phyloP scores from a whole-genome alignment of 805 yeast genomes.

The Tanozyma kutaoensis region DNA sequence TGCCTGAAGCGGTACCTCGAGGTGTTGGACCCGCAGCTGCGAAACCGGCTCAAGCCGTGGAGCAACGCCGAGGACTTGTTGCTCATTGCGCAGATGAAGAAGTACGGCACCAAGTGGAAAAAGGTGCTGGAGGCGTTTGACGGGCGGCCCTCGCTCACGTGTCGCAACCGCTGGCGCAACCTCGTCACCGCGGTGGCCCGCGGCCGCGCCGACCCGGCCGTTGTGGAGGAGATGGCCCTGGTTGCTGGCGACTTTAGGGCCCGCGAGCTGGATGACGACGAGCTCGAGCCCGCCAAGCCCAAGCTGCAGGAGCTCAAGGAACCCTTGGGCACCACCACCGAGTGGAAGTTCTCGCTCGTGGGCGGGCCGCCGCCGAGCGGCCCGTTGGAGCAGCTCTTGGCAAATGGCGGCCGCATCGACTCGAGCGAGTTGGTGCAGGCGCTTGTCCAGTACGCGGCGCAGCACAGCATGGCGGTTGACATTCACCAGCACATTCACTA shows the following conservation, averaged over 20 bases:
- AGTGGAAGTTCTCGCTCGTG: too few species aligned
- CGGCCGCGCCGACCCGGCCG: constrained; percentile 43
- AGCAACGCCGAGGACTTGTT: constrained; percentile 58
- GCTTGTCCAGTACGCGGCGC: constrained; percentile 47
- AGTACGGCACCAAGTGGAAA: constrained; percentile 83
- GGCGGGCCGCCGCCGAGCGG: too few species aligned
- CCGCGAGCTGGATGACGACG: neutral
- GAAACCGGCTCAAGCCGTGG: constrained; percentile 74
- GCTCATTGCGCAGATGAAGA: constrained; percentile 53
- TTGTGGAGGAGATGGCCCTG: constrained; percentile 47
- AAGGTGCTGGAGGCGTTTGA: constrained; percentile 57
- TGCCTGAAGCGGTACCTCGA: constrained; percentile 87
- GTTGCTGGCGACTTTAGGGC: neutral
- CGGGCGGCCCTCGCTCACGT: constrained; percentile 78
- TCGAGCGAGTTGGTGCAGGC: constrained; percentile 42
- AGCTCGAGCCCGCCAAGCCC: neutral
- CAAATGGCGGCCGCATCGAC: constrained; percentile 32
- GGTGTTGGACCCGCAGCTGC: constrained; percentile 71
- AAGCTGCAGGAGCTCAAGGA: neutral
- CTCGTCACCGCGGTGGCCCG: constrained; percentile 64
- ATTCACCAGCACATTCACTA: constrained; percentile 83
- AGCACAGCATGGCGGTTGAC: constrained; percentile 44
- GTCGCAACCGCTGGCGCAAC: constrained; percentile 89
- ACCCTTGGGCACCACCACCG: too few species aligned
- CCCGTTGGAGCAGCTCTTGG: neutral